These are phyloP conservation scores for Pyronema omphalodes DNA, from an alignment of 495 filamentous ascomycete genomes.

Conservation along the genomic window DNA sequence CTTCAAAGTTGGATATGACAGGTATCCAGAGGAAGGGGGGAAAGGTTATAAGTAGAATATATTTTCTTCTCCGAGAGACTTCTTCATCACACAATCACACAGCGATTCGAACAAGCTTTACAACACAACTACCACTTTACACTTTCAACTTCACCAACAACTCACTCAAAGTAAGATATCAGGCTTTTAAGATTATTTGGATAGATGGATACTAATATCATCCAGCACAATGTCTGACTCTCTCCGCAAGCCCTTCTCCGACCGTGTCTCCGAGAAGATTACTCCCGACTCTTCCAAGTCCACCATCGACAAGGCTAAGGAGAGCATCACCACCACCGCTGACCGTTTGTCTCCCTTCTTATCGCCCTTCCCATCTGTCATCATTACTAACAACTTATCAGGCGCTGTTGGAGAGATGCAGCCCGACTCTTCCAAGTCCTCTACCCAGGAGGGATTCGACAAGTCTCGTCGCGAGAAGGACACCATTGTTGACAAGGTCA, in stretches of 20 bases:
- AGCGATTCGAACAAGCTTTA: too few relatives aligned
- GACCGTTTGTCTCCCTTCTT: conserved; percentile 34
- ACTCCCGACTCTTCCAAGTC: conserved; percentile 53
- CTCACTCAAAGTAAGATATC: too few relatives aligned
- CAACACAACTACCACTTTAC: too few relatives aligned
- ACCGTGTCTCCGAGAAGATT: conserved; percentile 42
- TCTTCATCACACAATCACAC: too few relatives aligned
- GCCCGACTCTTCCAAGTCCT: conserved; percentile 38
- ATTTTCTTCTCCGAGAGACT: too few relatives aligned
- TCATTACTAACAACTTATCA: background rate
- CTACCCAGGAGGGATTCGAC: conserved; percentile 36
- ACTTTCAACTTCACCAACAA: too few relatives aligned
- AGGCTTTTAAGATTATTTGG: too few relatives aligned
- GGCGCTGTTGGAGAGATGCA: conserved; percentile 29
- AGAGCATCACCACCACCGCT: conserved; percentile 38
- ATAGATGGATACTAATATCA: too few relatives aligned
- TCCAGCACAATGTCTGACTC: conserved; percentile 43
- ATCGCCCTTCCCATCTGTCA: background rate
- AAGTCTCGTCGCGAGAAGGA: conserved; percentile 43
- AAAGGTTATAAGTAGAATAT: too few relatives aligned
- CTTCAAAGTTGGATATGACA: too few relatives aligned
- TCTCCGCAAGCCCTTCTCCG: conserved; percentile 45
- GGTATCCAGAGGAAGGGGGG: too few relatives aligned
- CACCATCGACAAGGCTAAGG: conserved; percentile 42
- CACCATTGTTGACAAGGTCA: conserved; percentile 22